Evolutionary conservation across 345 rosid genomes (phyloP).

Genomic region (Camelina sativa): DNA sequence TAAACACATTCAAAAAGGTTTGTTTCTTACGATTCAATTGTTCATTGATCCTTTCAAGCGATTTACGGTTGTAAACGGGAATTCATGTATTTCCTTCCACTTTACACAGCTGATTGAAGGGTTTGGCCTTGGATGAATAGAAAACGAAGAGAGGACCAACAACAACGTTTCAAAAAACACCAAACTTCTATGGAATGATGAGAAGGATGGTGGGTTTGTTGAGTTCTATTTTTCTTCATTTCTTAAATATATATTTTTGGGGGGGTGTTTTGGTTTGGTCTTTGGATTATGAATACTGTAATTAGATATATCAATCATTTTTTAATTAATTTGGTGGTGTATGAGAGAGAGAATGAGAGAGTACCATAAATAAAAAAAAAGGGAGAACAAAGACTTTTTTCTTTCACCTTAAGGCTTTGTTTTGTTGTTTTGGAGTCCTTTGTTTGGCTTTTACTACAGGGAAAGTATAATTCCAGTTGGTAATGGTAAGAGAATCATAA

Average conservation of each 20-base stretch:
- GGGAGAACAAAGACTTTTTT: slow-evolving; percentile 27
- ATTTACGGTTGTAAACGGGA: not conserved
- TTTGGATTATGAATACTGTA: slow-evolving; percentile 45
- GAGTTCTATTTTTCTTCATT: slow-evolving; percentile 3
- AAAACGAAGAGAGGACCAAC: slow-evolving; percentile 19
- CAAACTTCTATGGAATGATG: slow-evolving; percentile 25
- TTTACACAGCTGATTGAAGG: slow-evolving; percentile 21
- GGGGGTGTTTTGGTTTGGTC: slow-evolving; percentile 12
- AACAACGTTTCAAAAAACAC: not conserved
- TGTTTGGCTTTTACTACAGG: slow-evolving; percentile 31
- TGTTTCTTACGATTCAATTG: not conserved
- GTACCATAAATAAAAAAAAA: slow-evolving; percentile 36
- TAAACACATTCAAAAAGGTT: slow-evolving; percentile 41
- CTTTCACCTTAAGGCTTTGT: slow-evolving; percentile 13
- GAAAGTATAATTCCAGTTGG: slow-evolving; percentile 32
- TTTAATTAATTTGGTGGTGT: slow-evolving; percentile 48
- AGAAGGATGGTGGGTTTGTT: slow-evolving; percentile 27
- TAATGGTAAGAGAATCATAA: slow-evolving; percentile 23
- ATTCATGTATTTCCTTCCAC: not conserved
- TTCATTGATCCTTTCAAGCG: not conserved
- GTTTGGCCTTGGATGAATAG: slow-evolving; percentile 37
- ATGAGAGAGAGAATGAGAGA: slow-evolving; percentile 38
- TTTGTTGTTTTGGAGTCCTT: slow-evolving; percentile 5
- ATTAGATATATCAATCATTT: slow-evolving; percentile 45
- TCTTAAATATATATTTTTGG: slow-evolving; percentile 34